Evolutionary conservation across 768 basidiomycete genomes (phyloP), one percentile per base, ranked within the genome.

Genomic region (Mycena indigotica): DNA sequence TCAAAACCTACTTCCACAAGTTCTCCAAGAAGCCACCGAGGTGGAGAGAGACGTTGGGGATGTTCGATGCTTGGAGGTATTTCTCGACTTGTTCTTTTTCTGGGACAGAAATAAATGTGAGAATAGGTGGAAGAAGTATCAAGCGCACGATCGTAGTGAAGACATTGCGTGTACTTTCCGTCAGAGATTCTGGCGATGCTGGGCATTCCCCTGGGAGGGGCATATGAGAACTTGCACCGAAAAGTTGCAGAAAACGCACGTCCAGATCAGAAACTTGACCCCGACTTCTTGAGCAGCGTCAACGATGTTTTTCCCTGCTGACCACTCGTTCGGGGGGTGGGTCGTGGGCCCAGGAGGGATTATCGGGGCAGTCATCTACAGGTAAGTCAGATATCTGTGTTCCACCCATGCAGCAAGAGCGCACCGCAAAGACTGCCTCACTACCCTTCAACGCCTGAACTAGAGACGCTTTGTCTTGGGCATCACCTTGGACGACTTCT

Each of bases 71-170:
- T 41, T 59, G 58, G 25, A 65, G 55, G 50, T 65, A 65, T n/a
- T 59, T 52, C 25, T 62, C 57, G 21, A 65, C 61, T 13, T 17
- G 16, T 38, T 57, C 61, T 45, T 64, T 64, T 23, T 54, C 53
- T 54, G 40, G 4, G 41, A n/a, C n/a, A n/a, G n/a, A n/a, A n/a
- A n/a, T n/a, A n/a, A n/a, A n/a, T n/a, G n/a, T n/a, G n/a, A n/a
- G n/a, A n/a, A n/a, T n/a, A n/a, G n/a, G n/a, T n/a, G n/a, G n/a
- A n/a, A n/a, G n/a, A n/a, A n/a, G n/a, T n/a, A n/a, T n/a, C n/a
- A n/a, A 15, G 25, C 48, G 5, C 10, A 49, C 48, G 24, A 26
- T 29, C 28, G 48, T 49, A 29, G 28, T 25, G 23, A 5, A 49
- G 12, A 26, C 25, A 8, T 16, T 45, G 30, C 23, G 32, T 28